A percentile compares a stretch with the other conserved stretches of the same genome.
phyloP scores from a whole-genome alignment of 768 basidiomycete genomes.

The Jaapia argillacea region DNA sequence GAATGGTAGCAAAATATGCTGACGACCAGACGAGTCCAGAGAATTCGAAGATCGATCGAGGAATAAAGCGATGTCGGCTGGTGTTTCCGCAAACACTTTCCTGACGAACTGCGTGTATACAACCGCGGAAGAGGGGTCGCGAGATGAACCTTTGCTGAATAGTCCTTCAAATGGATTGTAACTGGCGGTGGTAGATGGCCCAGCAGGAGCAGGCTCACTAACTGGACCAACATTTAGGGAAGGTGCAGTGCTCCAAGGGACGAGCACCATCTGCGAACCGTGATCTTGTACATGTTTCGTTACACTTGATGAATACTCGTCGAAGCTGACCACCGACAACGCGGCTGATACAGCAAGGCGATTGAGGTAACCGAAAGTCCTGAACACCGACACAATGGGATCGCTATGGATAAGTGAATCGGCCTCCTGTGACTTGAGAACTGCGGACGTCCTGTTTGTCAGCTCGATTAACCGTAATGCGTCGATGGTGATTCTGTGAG shows the following conservation, averaged over 20 bases:
- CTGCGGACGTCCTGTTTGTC: slow-evolving; percentile 78
- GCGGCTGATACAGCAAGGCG: slow-evolving; percentile 54
- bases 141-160: slow-evolving; percentile 43
- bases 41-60: slow-evolving; percentile 58
- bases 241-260: slow-evolving; percentile 65
- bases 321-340: slow-evolving; percentile 59
- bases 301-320: slow-evolving; percentile 64
- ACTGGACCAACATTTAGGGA: slow-evolving; percentile 7
- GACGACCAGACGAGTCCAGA: slow-evolving; percentile 18
- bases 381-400: slow-evolving; percentile 62
- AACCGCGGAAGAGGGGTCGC: slow-evolving; percentile 42
- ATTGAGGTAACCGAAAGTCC: slow-evolving; percentile 69
- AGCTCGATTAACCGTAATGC: slow-evolving; percentile 86
- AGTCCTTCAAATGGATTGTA: slow-evolving; percentile 70
- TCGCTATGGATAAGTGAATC: slow-evolving; percentile 63
- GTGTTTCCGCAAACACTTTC: slow-evolving; percentile 54
- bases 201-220: slow-evolving; percentile 1
- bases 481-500: slow-evolving; percentile 17
- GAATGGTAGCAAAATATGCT: slow-evolving; percentile 82
- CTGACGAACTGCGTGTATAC: slow-evolving; percentile 82
- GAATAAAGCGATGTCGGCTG: slow-evolving; percentile 76
- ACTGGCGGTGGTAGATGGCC: slow-evolving; percentile 9
- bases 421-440: slow-evolving; percentile 72
- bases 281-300: slow-evolving; percentile 45
- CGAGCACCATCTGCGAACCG: slow-evolving; percentile 62